Evolutionary conservation across 1,284 basidiomycete species (phyloP).

Genomic region (Sutorius eximius): DNA sequence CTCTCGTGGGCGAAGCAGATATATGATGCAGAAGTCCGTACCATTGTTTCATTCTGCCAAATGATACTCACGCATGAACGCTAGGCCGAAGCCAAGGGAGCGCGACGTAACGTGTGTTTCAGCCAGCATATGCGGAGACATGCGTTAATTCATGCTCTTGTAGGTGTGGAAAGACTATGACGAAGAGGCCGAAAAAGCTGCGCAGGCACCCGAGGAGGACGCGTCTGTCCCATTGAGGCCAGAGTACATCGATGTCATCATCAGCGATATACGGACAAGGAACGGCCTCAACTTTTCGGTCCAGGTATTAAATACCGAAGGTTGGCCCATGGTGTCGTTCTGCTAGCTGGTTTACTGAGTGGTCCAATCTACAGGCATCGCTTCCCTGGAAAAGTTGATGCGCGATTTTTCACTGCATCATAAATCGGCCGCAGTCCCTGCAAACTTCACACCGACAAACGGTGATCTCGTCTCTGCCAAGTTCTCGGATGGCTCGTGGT

Average conservation of each 20-base stretch:
- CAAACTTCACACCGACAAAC: slow-evolving; percentile 72
- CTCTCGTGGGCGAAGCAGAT: slow-evolving; percentile 79
- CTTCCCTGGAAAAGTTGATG: slow-evolving; percentile 91
- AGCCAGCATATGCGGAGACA: neutral
- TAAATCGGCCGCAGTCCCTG: slow-evolving; percentile 57
- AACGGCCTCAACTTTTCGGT: slow-evolving; percentile 87
- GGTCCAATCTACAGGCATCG: slow-evolving; percentile 58
- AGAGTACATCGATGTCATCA: slow-evolving; percentile 89
- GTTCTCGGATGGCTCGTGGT: slow-evolving; percentile 91
- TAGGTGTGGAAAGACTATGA: slow-evolving; percentile 86
- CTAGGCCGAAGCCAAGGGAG: slow-evolving; percentile 76
- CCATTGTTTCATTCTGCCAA: slow-evolving; percentile 13
- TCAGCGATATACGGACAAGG: slow-evolving; percentile 82
- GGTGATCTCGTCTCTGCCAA: slow-evolving; percentile 92
- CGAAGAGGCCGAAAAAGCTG: slow-evolving; percentile 59
- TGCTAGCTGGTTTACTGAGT: slow-evolving; percentile 3
- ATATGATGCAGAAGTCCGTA: slow-evolving; percentile 75
- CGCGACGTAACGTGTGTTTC: slow-evolving; percentile 67
- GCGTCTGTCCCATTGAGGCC: slow-evolving; percentile 62
- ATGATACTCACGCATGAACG: slow-evolving; percentile 9
- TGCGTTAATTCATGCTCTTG: slow-evolving; percentile 1
- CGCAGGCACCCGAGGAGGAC: slow-evolving; percentile 45
- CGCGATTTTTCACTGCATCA: slow-evolving; percentile 87
- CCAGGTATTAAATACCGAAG: slow-evolving; percentile 88
- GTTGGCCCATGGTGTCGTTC: slow-evolving; percentile 40